Conservation (phyloP, 805 yeast species). For the Ogataea polymorpha region DNA sequence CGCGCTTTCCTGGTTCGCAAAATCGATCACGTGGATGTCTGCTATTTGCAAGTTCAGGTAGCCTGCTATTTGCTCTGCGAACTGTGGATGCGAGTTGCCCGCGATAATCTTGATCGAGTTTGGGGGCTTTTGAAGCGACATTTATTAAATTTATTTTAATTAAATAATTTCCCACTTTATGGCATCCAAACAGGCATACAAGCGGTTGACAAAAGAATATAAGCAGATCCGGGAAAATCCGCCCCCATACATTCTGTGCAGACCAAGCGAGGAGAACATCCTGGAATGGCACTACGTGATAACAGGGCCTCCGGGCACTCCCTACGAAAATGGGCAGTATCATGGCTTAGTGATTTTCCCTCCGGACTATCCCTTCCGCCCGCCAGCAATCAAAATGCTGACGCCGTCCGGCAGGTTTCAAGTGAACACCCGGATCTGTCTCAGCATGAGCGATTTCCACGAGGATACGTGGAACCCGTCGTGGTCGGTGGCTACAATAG, state of each 20-base stretch:
- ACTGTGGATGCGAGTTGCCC: constrained; percentile 80
- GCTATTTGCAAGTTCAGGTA: constrained; percentile 66
- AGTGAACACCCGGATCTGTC: constrained; percentile 76
- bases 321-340: constrained; percentile 81
- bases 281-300: constrained; percentile 92
- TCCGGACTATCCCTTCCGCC: constrained; percentile 83
- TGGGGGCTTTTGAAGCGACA: constrained; percentile 33
- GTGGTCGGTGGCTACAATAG: constrained; percentile 88
- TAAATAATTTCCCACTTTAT: constrained; percentile 7
- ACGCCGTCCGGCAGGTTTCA: constrained; percentile 90
- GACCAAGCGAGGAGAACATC: constrained; percentile 83
- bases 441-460: constrained; percentile 92
- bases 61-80: constrained; percentile 69
- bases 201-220: constrained; percentile 72
- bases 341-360: constrained; percentile 88
- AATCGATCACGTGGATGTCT: constrained; percentile 77
- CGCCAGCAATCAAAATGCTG: constrained; percentile 84
- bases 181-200: constrained; percentile 34
- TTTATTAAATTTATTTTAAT: constrained; percentile 6
- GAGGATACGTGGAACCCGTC: constrained; percentile 97
- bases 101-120: constrained; percentile 51
- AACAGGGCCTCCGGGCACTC: constrained; percentile 89
- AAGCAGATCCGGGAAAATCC: constrained; percentile 74
- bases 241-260: constrained; percentile 79
- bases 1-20: constrained; percentile 85